Percentiles rank a stretch among this genome's conserved stretches.
Conservation (phyloP, 305 asterid genomes). For the Rubia balearica region DNA sequence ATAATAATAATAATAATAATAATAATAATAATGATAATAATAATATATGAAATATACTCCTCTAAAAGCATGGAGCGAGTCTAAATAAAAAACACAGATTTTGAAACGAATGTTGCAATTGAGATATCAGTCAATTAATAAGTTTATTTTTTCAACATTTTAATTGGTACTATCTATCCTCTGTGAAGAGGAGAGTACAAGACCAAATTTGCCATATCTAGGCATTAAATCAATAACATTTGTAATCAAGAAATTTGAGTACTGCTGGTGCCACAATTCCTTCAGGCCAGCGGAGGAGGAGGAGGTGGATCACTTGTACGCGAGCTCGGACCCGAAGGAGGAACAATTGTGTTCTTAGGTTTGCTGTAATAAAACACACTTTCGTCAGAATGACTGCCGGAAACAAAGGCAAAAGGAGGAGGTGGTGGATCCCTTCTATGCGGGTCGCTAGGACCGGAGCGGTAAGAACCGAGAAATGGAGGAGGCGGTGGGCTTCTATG, state of each 20-base stretch:
- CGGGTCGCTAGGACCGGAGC: neutral
- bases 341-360: neutral
- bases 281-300: neutral
- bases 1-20: too few relatives aligned
- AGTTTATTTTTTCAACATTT: too few relatives aligned
- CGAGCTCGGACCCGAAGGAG: neutral
- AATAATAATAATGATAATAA: too few relatives aligned
- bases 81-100: too few relatives aligned
- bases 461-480: neutral
- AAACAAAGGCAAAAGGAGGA: neutral
- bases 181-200: neutral
- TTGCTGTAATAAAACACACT: neutral
- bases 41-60: too few relatives aligned
- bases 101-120: too few relatives aligned
- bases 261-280: too few relatives aligned
- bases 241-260: neutral
- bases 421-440: neutral
- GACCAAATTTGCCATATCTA: neutral
- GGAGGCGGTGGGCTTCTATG: too few relatives aligned
- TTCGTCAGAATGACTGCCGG: neutral
- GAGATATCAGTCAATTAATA: too few relatives aligned
- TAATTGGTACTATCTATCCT: neutral
- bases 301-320: neutral
- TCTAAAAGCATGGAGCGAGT: too few relatives aligned
- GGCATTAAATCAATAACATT: too few relatives aligned